Percentiles rank a stretch among this genome's conserved stretches.
Evolutionary conservation across 179 eudicot species (phyloP).

Genomic region (Beta macrorhiza): DNA sequence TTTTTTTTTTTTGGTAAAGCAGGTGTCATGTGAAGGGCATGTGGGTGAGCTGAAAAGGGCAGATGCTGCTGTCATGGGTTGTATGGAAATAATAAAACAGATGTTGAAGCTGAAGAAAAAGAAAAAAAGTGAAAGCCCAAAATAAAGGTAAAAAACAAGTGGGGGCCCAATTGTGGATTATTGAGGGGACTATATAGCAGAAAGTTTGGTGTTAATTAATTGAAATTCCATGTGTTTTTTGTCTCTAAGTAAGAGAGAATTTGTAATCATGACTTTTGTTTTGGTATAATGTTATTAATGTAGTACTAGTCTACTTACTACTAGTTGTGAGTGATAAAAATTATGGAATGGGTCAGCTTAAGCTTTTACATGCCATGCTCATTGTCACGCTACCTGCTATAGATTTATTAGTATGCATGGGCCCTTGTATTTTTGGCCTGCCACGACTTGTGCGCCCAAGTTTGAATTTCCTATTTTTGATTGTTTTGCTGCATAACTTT

Average conservation of each 20-base stretch:
- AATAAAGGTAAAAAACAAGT: neutral
- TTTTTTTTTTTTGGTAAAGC: neutral
- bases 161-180: neutral
- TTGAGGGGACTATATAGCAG: neutral
- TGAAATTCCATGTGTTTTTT: constrained; percentile 18
- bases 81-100: constrained; percentile 13
- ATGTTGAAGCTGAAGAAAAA: neutral
- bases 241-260: neutral
- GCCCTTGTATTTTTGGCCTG: constrained; percentile 19
- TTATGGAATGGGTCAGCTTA: constrained; percentile 7
- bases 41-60: constrained; percentile 36
- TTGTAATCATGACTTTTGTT: constrained; percentile 5
- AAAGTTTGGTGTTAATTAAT: constrained; percentile 1
- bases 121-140: neutral
- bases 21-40: constrained; percentile 38
- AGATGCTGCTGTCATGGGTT: constrained; percentile 24
- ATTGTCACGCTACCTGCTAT: constrained; percentile 11
- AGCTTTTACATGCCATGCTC: constrained; percentile 1
- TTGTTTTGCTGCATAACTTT: neutral
- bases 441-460: constrained; percentile 17
- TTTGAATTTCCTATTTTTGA: neutral
- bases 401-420: constrained; percentile 18
- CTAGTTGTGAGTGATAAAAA: neutral
- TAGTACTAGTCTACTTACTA: neutral
- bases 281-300: neutral